phyloP scores from a whole-genome alignment of 2,329 filamentous ascomycete species.

The Colletotrichum siamense region DNA sequence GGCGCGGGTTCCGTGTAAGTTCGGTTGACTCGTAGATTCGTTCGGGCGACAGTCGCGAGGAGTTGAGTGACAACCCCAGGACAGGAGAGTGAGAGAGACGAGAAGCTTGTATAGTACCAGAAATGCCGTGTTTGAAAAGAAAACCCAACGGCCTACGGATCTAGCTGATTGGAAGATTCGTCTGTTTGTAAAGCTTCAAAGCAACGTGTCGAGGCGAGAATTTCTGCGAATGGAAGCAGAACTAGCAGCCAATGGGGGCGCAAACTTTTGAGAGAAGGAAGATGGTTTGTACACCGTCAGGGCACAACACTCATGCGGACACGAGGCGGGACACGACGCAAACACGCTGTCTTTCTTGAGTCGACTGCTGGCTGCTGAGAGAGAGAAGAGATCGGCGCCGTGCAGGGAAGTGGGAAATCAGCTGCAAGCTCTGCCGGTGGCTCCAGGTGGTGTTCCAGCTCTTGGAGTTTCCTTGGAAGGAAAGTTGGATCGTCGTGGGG shows the following conservation, averaged over 20 bases:
- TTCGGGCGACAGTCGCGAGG: not conserved
- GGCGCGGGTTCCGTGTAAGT: not conserved
- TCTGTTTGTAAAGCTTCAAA: not conserved
- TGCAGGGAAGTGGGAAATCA: not conserved
- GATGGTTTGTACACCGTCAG: not conserved
- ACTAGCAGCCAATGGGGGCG: conserved; percentile 1
- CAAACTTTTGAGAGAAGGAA: not conserved
- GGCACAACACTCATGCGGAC: not conserved
- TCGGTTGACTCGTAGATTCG: not conserved
- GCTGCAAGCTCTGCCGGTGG: not conserved
- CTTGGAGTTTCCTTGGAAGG: not conserved
- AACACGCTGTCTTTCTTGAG: not conserved
- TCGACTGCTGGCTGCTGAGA: not conserved
- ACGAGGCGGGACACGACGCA: not conserved
- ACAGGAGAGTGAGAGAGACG: not conserved
- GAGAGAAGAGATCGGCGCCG: not conserved
- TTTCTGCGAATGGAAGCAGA: conserved; percentile 11
- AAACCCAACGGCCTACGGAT: not conserved
- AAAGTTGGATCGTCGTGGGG: conserved; percentile 1
- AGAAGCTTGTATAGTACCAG: not conserved
- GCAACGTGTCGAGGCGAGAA: not conserved
- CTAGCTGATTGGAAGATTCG: not conserved
- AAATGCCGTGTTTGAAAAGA: not conserved
- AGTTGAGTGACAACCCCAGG: not conserved
- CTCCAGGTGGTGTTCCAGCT: not conserved